These are phyloP conservation scores for Strobilomyces dryophilus DNA, from an alignment of 768 basidiomycete genomes.

Conservation along the genomic window DNA sequence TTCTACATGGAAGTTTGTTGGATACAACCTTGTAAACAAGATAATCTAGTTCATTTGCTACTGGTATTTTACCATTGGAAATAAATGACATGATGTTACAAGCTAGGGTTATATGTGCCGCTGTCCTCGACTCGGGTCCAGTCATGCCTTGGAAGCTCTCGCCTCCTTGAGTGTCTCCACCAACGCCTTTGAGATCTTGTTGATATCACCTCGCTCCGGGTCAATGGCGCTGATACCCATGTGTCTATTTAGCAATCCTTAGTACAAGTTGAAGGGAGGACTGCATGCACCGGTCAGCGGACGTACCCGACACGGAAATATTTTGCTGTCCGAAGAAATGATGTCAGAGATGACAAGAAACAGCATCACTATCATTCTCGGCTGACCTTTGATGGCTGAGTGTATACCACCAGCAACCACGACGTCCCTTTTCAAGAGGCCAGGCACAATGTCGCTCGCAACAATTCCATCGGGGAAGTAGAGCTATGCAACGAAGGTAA, in stretches of 20 bases:
- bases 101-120: no score
- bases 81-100: neutral
- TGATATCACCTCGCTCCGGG: conserved; percentile 64
- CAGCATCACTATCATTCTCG: neutral
- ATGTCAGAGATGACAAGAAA: neutral
- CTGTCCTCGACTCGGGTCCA: neutral
- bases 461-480: conserved; percentile 82
- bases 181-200: conserved; percentile 64
- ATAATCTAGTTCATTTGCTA: neutral
- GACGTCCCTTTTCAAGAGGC: conserved; percentile 65
- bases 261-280: neutral
- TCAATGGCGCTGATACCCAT: conserved; percentile 89
- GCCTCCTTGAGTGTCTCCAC: conserved; percentile 49
- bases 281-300: neutral
- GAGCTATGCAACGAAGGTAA: conserved; percentile 37
- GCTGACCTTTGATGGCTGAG: conserved; percentile 72
- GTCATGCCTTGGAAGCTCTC: conserved; percentile 7
- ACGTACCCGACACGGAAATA: conserved; percentile 88
- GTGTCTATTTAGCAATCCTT: conserved; percentile 45
- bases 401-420: conserved; percentile 89
- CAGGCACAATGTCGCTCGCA: conserved; percentile 72
- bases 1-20: no score
- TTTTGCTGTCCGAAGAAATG: conserved; percentile 45
- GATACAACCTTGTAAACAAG: no score
- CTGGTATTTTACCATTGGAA: neutral